Base-by-base conservation (phyloP, 148 eudicot species). In the Amaranthus palmeri region DNA sequence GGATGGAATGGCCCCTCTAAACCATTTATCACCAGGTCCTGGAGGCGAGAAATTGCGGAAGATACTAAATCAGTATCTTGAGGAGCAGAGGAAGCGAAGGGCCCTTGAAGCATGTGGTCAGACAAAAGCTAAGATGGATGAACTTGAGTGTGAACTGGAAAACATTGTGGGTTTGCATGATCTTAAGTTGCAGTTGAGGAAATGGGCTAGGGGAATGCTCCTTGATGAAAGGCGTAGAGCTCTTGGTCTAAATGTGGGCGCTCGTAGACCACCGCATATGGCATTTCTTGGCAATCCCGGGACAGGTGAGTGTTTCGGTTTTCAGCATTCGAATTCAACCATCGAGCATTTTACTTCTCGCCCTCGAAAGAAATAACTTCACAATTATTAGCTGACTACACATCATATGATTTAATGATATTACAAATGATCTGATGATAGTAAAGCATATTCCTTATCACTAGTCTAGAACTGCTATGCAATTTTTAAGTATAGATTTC, bases 191-290 rank as follows among this genome's bases (percentile, higher is more conserved):
- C 99, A 96, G 62, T 85, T 92, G 53, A 81, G 88, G 77, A 96
- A 92, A 84, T 96, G 99, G 97, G 99, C 97, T 2, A 90, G 86
- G 78, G 99, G 99, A 58, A 96, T 92, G 97, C 99, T 96, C 74
- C 84, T 96, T 77, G 99, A 96, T 86, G 99, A 96, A 82, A 88
- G 96, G 83, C 97, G 97, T 17, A 83, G 93, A 74, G 92, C 96
- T 67, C 97, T 96, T 77, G 99, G 99, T 61, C 86, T 96, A 5
- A 90, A 88, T 76, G 92, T 96, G 48, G 96, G 90, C 65, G 76
- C 95, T 56, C 82, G 99, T 78, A 86, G 93, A 75, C 92, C 96
- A 72, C 97, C 99, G 43, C 99, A 96, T 76, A 96, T 96, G 99
- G 99, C 99, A 52, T 96, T 92, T 72, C 96, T 96, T 70, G 99